Evolutionary conservation across 257 asterid species (phyloP), one percentile per base, ranked within the genome.

Genomic region (Thymus mandschuricus): DNA sequence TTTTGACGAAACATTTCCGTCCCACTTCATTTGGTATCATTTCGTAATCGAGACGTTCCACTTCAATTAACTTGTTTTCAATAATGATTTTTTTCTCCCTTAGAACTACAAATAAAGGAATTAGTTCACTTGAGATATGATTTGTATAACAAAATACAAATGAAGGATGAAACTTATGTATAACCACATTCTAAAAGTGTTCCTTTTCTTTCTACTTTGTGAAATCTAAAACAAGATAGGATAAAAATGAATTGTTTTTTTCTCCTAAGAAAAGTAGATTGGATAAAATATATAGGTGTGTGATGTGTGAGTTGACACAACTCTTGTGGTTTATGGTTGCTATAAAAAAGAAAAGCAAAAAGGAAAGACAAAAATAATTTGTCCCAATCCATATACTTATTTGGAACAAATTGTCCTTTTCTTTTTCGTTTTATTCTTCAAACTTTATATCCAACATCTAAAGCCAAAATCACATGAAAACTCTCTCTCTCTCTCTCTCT

Each of bases 251-350:
- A 49, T 15, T 1, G 6, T 12, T 63, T 9, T 21, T 21, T 21
- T 21, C 21, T 62, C n/a, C 13, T 63, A 63, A 28, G 55, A 43
- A 45, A 63, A 21, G 21, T 65, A 3, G 70, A 46, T 65, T 31
- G 58, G 45, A 21, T 21, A 21, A 21, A 21, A 21, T 21, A 21
- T 21, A 21, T 21, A 46, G 3, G 40, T 72, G 69, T 66, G 76
- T 76, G 80, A 55, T 46, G 43, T 52, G 54, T 38, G 55, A 57
- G 35, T 61, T 29, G 70, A 71, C 77, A 77, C 81, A 49, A 50
- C 46, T 51, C 59, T 30, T 35, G 55, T 30, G 80, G 68, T 63
- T 70, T 28, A 3, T 46, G 72, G 61, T 45, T 30, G 55, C 52
- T 52, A 33, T 10, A 27, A 10, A 60, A 48, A 34, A 46, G 35